Percentiles rank a stretch among this genome's conserved stretches.
phyloP scores from a whole-genome alignment of 1,284 basidiomycete genomes.

The Melanopsichium pennsylvanicum region DNA sequence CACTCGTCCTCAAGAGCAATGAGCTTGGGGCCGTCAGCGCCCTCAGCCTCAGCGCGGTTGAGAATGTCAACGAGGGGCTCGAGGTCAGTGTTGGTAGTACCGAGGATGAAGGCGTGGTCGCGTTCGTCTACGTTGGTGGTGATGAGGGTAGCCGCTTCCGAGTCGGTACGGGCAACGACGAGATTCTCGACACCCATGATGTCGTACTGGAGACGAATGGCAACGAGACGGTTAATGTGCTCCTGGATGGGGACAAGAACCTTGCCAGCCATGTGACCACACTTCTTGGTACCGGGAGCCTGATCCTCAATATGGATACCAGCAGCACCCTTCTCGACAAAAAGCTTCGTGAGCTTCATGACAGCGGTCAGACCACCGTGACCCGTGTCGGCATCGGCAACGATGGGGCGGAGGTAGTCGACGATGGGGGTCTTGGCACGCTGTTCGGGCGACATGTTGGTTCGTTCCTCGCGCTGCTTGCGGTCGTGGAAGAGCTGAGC shows the following conservation, averaged over 20 bases:
- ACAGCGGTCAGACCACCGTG: constrained; percentile 92
- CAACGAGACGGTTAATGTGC: constrained; percentile 80
- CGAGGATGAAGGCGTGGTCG: constrained; percentile 95
- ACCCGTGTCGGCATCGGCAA: constrained; percentile 71
- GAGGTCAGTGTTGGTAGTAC: constrained; percentile 78
- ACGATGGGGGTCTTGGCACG: constrained; percentile 66
- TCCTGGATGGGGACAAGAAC: constrained; percentile 75
- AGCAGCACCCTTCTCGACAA: constrained; percentile 87
- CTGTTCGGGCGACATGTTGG: constrained; percentile 76
- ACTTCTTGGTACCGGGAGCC: constrained; percentile 80
- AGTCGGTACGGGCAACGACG: constrained; percentile 78
- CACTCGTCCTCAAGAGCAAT: constrained; percentile 89
- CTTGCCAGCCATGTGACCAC: constrained; percentile 76
- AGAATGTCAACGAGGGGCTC: constrained; percentile 81
- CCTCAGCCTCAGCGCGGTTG: constrained; percentile 80
- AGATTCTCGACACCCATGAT: constrained; percentile 82
- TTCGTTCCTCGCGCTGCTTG: constrained; percentile 70
- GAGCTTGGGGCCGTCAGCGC: constrained; percentile 80
- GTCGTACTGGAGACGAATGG: constrained; percentile 80
- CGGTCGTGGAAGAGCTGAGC: constrained; percentile 74
- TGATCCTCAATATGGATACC: constrained; percentile 92
- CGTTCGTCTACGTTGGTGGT: constrained; percentile 95
- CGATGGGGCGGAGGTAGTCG: constrained; percentile 68
- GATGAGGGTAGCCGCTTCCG: constrained; percentile 93
- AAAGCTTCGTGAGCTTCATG: constrained; percentile 93